These are phyloP conservation scores for Serendipita sp. DNA, from an alignment of 768 basidiomycete genomes.

Conservation along the genomic window DNA sequence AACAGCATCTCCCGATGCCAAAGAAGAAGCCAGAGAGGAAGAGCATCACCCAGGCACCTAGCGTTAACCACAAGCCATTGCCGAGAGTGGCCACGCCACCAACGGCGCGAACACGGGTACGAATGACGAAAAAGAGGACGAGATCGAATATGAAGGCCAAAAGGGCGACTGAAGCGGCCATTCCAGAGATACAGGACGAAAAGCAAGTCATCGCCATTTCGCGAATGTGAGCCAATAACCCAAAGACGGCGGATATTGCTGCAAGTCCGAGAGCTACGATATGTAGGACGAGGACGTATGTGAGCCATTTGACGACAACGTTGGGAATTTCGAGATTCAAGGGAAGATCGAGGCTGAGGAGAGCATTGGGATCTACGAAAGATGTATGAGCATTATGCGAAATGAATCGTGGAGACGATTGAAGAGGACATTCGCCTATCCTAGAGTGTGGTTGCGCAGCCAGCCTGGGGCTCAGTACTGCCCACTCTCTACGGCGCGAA, in stretches of 20 bases:
- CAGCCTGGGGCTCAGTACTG: background rate
- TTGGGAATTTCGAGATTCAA: constrained; percentile 51
- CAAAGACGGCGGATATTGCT: constrained; percentile 58
- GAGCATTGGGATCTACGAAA: constrained; percentile 54
- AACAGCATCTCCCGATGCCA: constrained; percentile 69
- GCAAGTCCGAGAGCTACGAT: constrained; percentile 70
- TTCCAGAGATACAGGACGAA: constrained; percentile 64
- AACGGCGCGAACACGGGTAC: constrained; percentile 61
- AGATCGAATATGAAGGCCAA: constrained; percentile 88
- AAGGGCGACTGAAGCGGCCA: constrained; percentile 64
- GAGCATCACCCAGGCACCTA: constrained; percentile 69
- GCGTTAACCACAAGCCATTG: constrained; percentile 81
- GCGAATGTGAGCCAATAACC: constrained; percentile 73
- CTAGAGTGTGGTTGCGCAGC: background rate
- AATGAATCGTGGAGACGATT: background rate
- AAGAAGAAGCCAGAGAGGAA: constrained; percentile 88
- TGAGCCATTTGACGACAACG: constrained; percentile 85
- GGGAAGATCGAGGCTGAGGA: constrained; percentile 51
- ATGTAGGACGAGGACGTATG: constrained; percentile 83
- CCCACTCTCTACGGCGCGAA: background rate
- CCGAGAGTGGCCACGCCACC: constrained; percentile 71
- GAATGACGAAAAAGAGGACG: constrained; percentile 78
- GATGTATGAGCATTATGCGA: background rate
- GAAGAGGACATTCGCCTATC: background rate
- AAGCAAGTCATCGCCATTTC: constrained; percentile 76